A percentile compares a stretch with the other conserved stretches of the same genome.
Evolutionary conservation across 805 yeast genomes (phyloP).

Genomic region (Kazachstania martiniae): DNA sequence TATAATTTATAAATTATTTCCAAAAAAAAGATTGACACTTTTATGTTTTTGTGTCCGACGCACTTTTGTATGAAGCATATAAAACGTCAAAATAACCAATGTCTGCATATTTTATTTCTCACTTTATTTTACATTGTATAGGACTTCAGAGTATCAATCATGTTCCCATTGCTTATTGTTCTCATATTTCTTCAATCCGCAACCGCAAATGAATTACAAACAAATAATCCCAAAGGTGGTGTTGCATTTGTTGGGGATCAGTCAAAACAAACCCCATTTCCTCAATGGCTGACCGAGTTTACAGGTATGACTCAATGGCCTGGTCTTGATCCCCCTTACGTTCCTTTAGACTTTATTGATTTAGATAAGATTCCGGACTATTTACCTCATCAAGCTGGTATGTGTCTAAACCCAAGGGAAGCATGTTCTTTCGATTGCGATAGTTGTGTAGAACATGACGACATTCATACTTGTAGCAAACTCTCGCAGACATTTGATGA

Average conservation of each 20-base stretch:
- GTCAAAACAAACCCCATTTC: conserved; percentile 41
- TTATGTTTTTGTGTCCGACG: too few species aligned
- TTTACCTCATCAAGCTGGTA: conserved; percentile 43
- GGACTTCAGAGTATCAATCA: too few species aligned
- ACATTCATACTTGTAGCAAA: conserved; percentile 60
- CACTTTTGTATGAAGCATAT: too few species aligned
- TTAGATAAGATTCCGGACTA: conserved; percentile 40
- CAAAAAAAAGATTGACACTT: too few species aligned
- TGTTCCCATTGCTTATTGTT: too few species aligned
- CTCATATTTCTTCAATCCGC: too few species aligned
- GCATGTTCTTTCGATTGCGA: conserved; percentile 81
- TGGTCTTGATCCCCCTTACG: conserved; percentile 75
- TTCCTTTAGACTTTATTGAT: conserved; percentile 65
- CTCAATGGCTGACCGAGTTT: conserved; percentile 65
- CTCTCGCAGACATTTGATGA: conserved; percentile 90
- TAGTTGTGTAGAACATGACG: conserved; percentile 67
- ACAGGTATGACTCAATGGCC: conserved; percentile 82
- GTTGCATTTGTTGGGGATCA: conserved; percentile 6
- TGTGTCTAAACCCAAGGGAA: conserved; percentile 40
- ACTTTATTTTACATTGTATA: too few species aligned
- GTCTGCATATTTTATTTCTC: too few species aligned
- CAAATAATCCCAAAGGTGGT: too few species aligned
- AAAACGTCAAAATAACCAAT: too few species aligned
- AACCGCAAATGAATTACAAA: too few species aligned
- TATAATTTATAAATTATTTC: too few species aligned